Evolutionary conservation across 192 early-diverging fungal genomes (phyloP), one percentile per base, ranked within the genome.

Genomic region (Podila clonocystis): DNA sequence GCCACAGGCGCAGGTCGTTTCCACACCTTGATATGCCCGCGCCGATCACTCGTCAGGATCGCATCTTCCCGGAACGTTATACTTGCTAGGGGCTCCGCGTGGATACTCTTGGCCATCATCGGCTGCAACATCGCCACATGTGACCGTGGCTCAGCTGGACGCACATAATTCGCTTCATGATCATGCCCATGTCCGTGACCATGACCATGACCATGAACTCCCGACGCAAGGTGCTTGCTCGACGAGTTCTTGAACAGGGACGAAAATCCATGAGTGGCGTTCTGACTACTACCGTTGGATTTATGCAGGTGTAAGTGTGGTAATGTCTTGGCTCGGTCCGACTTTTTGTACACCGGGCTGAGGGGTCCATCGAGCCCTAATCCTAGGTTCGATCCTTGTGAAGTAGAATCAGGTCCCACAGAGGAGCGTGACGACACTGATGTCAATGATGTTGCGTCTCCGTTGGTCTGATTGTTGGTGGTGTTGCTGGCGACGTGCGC

Each of bases 21-120:
- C 94, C 94, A 97, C 20, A 94, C 75, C 68, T 90, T 92, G 33
- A 97, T 76, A 41, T 84, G 78, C n/a, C 95, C 95, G 9, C 82
- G 74, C 17, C 91, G 87, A 66, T 94, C 94, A 9, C 92, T 88
- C 0, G 94, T 94, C 49, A 95, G 87, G 12, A 97, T 75, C 1
- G 90, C 69, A 77, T 94, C 92, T 48, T 89, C 91, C 1, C 90
- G 84, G 69, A 97, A 92, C 8, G 83, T 80, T 28, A 97, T 62
- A 0, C 87, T 85, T 34, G 85, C 84, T 15, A 95, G 33, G 1
- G 94, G 90, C 15, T 89, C 86, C 19, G 77, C 75, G 68, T 93
- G 92, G 11, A 95, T 87, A 4, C 75, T 78, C 59, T 89, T 91
- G 13, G 73, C 88, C 76, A 92, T 82, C 58, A 95, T 71, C 7